Conservation (phyloP, 2,329 filamentous ascomycete genomes). For the Botryosphaeria dothidea region DNA sequence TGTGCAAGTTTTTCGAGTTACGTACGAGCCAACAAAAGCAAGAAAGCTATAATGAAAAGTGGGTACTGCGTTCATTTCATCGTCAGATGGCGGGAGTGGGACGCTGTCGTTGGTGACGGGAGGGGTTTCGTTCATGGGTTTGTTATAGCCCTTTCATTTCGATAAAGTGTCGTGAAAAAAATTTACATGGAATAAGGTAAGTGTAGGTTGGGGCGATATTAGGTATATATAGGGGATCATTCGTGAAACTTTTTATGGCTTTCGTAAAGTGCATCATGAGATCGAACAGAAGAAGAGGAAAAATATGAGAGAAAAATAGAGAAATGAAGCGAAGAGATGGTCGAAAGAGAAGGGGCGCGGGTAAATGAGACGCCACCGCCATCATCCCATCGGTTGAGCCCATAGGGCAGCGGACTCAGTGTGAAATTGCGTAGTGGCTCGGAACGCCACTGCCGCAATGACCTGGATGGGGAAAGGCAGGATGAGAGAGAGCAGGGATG, state of each 20-base stretch:
- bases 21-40: not conserved
- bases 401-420: not conserved
- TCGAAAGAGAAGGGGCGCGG: not conserved
- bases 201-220: not conserved
- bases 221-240: not conserved
- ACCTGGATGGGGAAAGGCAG: not conserved
- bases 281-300: not conserved
- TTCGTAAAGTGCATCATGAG: not conserved
- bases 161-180: not conserved
- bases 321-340: not conserved
- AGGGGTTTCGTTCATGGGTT: not conserved
- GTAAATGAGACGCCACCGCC: not conserved
- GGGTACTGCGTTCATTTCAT: not conserved
- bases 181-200: not conserved
- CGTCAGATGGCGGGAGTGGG: not conserved
- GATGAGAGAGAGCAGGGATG: not conserved
- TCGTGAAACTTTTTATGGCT: not conserved
- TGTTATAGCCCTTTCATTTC: not conserved
- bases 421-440: conserved; percentile 1
- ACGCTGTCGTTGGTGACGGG: no score
- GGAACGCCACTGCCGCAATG: conserved; percentile 11
- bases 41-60: not conserved
- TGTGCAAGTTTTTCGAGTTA: no score
- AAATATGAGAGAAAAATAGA: not conserved
- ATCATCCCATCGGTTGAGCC: not conserved